Conservation (phyloP, 192 early-diverging fungal species). For the Thamnidium elegans region DNA sequence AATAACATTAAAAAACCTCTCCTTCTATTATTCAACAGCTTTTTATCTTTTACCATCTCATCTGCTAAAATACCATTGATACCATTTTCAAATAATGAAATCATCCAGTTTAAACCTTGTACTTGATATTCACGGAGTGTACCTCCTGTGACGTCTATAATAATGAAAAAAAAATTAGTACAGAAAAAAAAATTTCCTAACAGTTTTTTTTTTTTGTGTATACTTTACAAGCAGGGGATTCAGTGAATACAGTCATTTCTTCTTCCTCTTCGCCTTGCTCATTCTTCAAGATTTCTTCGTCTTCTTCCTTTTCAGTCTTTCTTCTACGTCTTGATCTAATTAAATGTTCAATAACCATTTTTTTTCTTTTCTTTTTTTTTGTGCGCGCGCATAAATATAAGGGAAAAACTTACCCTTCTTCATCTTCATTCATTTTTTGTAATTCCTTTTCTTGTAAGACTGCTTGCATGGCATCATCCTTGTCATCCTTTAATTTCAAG, state of each 20-base stretch:
- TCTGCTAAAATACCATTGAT: slow-evolving; percentile 99
- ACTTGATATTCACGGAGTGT: slow-evolving; percentile 94
- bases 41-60: slow-evolving; percentile 72
- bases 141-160: slow-evolving; percentile 83
- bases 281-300: slow-evolving; percentile 87
- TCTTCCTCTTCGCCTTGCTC: slow-evolving; percentile 59
- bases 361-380: too few species aligned
- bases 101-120: slow-evolving; percentile 97
- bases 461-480: slow-evolving; percentile 54
- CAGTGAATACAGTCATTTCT: slow-evolving; percentile 71
- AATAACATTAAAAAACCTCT: neutral
- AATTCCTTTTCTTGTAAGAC: slow-evolving; percentile 46
- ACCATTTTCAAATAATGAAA: slow-evolving; percentile 93
- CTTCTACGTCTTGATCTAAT: slow-evolving; percentile 74
- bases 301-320: slow-evolving; percentile 98
- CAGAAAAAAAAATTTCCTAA: neutral
- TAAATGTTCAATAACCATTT: too few species aligned
- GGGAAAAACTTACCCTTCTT: slow-evolving; percentile 37
- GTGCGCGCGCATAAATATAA: too few species aligned
- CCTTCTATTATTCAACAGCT: too few species aligned
- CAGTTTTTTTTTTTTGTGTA: too few species aligned
- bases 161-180: neutral
- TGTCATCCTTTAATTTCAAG: slow-evolving; percentile 51
- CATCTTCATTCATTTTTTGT: slow-evolving; percentile 29
- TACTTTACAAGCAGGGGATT: slow-evolving; percentile 79